These are phyloP conservation scores for Stephania yunnanensis DNA, from an alignment of 164 flowering plant species.

Conservation along the genomic window DNA sequence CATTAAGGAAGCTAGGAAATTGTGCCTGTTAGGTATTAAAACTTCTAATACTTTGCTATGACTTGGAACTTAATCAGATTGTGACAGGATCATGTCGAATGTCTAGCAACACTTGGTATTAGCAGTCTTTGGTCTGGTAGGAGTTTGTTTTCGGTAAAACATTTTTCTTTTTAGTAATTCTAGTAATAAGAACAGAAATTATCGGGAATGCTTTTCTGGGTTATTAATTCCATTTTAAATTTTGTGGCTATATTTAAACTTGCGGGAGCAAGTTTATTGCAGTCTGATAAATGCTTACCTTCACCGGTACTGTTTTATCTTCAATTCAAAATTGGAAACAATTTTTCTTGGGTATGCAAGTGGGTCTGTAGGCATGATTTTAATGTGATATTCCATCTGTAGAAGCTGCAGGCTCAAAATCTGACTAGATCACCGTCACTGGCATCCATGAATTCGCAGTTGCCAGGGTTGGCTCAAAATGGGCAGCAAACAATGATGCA, in stretches of 20 bases:
- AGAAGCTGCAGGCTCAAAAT: slow-evolving; percentile 59
- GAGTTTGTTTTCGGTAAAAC: background rate
- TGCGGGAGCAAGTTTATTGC: background rate
- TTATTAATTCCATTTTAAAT: no score
- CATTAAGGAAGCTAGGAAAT: no score
- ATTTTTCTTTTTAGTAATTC: background rate
- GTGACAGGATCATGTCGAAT: no score
- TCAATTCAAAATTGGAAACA: background rate
- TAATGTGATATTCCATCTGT: slow-evolving; percentile 12
- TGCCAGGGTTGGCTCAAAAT: slow-evolving; percentile 72
- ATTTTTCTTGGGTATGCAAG: background rate
- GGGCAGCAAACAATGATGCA: slow-evolving; percentile 67
- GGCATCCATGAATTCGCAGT: slow-evolving; percentile 64
- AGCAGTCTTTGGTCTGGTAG: background rate
- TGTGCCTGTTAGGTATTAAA: no score
- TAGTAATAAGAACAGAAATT: background rate
- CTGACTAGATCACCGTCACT: slow-evolving; percentile 57
- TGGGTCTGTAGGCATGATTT: background rate
- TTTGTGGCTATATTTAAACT: background rate
- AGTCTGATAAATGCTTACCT: background rate
- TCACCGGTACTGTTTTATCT: background rate
- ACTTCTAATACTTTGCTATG: background rate
- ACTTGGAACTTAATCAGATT: background rate
- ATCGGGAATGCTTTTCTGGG: background rate
- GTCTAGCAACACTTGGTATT: background rate